phyloP scores from a whole-genome alignment of 345 rosid genomes.

The Balakata baccata region DNA sequence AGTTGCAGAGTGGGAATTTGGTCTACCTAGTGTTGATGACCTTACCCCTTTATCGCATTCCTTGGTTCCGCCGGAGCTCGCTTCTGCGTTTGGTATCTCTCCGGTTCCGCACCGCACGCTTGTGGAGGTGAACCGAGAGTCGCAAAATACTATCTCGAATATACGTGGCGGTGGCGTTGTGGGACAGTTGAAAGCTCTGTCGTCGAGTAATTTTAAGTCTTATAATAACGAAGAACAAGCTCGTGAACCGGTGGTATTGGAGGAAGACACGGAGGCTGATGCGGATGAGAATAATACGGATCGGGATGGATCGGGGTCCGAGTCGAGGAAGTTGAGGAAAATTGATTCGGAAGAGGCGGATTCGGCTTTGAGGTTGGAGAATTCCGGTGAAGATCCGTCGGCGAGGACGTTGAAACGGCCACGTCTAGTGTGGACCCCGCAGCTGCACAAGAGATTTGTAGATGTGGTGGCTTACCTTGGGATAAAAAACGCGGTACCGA shows the following conservation, averaged over 20 bases:
- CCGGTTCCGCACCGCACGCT: slow-evolving; percentile 52
- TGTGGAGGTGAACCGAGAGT: slow-evolving; percentile 70
- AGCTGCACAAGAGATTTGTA: slow-evolving; percentile 90
- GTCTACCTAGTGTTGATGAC: slow-evolving; percentile 66
- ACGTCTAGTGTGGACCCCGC: slow-evolving; percentile 97
- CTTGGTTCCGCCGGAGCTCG: slow-evolving; percentile 69
- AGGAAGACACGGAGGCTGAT: slow-evolving; percentile 40
- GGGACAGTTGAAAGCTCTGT: slow-evolving; percentile 23
- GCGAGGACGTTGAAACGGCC: slow-evolving; percentile 67
- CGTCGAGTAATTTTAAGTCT: slow-evolving; percentile 41
- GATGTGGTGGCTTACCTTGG: slow-evolving; percentile 89
- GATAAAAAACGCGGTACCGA: slow-evolving; percentile 90
- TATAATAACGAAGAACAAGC: slow-evolving; percentile 16
- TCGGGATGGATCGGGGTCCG: slow-evolving; percentile 54
- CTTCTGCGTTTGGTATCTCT: slow-evolving; percentile 77
- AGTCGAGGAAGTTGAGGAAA: slow-evolving; percentile 57
- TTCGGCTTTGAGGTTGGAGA: slow-evolving; percentile 51
- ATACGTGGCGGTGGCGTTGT: slow-evolving; percentile 38
- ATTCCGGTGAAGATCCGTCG: slow-evolving; percentile 51
- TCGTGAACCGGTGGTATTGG: slow-evolving; percentile 38
- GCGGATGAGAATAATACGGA: slow-evolving; percentile 39
- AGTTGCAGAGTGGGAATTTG: slow-evolving; percentile 79
- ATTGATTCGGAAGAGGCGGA: slow-evolving; percentile 76
- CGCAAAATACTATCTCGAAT: slow-evolving; percentile 55
- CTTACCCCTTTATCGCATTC: slow-evolving; percentile 68